Evolutionary conservation across 352 stramenopile genomes (phyloP).

Genomic region (Phytophthora kernoviae): DNA sequence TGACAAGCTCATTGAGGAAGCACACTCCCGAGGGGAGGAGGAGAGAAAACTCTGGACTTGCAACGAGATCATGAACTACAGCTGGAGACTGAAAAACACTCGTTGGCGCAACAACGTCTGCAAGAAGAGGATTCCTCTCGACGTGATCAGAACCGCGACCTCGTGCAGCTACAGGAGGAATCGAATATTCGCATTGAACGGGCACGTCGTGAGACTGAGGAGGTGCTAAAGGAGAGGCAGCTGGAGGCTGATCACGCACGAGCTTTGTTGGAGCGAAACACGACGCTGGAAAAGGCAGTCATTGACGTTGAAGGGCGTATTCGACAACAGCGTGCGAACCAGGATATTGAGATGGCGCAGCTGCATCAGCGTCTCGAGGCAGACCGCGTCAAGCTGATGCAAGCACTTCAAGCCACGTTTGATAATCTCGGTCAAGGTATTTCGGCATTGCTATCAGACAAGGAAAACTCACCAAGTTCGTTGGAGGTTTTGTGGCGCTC

Average conservation of each 20-base stretch:
- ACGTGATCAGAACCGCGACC: conserved; percentile 56
- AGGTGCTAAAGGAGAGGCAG: conserved; percentile 63
- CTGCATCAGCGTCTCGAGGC: conserved; percentile 63
- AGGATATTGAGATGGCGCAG: conserved; percentile 77
- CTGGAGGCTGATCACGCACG: conserved; percentile 50
- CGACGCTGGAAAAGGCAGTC: conserved; percentile 58
- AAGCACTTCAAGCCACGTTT: conserved; percentile 68
- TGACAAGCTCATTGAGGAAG: conserved; percentile 52
- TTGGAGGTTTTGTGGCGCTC: conserved; percentile 62
- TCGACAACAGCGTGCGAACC: conserved; percentile 68
- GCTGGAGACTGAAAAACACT: conserved; percentile 54
- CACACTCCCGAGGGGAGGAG: conserved; percentile 48
- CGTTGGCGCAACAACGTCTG: conserved; percentile 54
- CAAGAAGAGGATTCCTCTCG: conserved; percentile 49
- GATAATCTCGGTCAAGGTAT: conserved; percentile 69
- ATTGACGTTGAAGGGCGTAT: conserved; percentile 74
- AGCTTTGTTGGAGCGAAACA: conserved; percentile 62
- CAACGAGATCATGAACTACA: conserved; percentile 55
- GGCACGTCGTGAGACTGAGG: conserved; percentile 60
- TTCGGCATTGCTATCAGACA: conserved; percentile 58
- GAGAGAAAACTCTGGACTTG: conserved; percentile 47
- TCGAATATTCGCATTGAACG: conserved; percentile 63
- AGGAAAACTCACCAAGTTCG: conserved; percentile 60
- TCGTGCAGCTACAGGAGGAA: conserved; percentile 66
- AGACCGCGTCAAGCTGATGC: conserved; percentile 70